Evolutionary conservation across 768 basidiomycete genomes (phyloP).

Genomic region (Macrocybe gigantea): DNA sequence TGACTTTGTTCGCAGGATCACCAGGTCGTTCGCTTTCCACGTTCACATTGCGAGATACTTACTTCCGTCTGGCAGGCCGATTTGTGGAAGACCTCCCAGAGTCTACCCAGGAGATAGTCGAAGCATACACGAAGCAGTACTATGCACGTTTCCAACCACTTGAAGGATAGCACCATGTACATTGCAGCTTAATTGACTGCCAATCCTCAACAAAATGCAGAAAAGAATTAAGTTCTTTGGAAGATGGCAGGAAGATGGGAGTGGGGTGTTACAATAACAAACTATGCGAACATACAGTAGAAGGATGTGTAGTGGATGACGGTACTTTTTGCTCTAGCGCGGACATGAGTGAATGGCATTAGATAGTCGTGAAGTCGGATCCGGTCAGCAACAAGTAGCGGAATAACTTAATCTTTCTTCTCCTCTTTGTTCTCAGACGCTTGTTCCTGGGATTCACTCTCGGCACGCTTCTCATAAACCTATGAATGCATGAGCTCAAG

Average conservation of each 20-base stretch:
- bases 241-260: too few species aligned
- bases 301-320: too few species aligned
- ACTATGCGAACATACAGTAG: too few species aligned
- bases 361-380: too few species aligned
- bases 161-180: constrained; percentile 21
- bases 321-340: too few species aligned
- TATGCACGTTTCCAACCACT: constrained; percentile 78
- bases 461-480: constrained; percentile 90
- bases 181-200: neutral
- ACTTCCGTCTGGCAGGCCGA: constrained; percentile 43
- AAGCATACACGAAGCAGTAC: constrained; percentile 78
- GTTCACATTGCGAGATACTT: neutral
- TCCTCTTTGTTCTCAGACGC: constrained; percentile 53
- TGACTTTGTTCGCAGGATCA: constrained; percentile 81
- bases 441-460: constrained; percentile 47
- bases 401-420: constrained; percentile 72
- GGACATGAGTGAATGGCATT: too few species aligned
- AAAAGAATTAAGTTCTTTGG: too few species aligned
- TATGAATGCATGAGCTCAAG: constrained; percentile 7
- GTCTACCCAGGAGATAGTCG: constrained; percentile 89
- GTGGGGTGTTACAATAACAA: too few species aligned
- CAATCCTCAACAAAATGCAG: too few species aligned
- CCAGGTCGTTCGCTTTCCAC: constrained; percentile 55
- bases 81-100: constrained; percentile 86
- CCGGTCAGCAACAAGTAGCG: too few species aligned